phyloP scores from a whole-genome alignment of 2,329 filamentous ascomycete species.

The Aspergillus sojae region DNA sequence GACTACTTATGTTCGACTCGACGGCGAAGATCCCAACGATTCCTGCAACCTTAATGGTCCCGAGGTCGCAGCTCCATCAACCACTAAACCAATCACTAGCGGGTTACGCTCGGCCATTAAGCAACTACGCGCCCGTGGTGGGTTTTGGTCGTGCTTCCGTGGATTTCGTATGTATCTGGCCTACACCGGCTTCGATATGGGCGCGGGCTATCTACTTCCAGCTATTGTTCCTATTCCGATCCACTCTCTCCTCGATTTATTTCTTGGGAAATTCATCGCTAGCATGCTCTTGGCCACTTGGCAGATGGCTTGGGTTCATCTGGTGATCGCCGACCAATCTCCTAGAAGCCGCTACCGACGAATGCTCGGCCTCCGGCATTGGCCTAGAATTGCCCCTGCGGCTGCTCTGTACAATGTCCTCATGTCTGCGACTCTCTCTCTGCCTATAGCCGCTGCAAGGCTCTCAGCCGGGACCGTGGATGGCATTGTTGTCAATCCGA shows the following conservation, averaged over 20 bases:
- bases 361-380: slow-evolving; percentile 67
- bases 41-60: not conserved
- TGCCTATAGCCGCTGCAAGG: slow-evolving; percentile 50
- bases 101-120: slow-evolving; percentile 60
- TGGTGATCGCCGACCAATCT: slow-evolving; percentile 74
- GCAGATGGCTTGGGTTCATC: slow-evolving; percentile 80
- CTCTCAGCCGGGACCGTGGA: slow-evolving; percentile 35
- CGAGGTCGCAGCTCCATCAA: not conserved
- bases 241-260: slow-evolving; percentile 19
- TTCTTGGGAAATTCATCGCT: slow-evolving; percentile 52
- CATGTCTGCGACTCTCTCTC: slow-evolving; percentile 42
- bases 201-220: slow-evolving; percentile 21
- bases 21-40: slow-evolving; percentile 34
- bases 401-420: slow-evolving; percentile 48
- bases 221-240: not conserved
- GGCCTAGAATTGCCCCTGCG: slow-evolving; percentile 71
- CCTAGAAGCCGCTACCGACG: slow-evolving; percentile 67
- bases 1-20: slow-evolving; percentile 55
- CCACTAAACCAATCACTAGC: slow-evolving; percentile 61
- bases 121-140: slow-evolving; percentile 66
- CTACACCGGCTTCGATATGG: slow-evolving; percentile 48
- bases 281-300: slow-evolving; percentile 66
- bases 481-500: not conserved
- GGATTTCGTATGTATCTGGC: slow-evolving; percentile 60
- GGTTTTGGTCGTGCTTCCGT: slow-evolving; percentile 69